Evolutionary conservation across 768 basidiomycete species (phyloP).

Genomic region (Brasilioporus rufonigricans): DNA sequence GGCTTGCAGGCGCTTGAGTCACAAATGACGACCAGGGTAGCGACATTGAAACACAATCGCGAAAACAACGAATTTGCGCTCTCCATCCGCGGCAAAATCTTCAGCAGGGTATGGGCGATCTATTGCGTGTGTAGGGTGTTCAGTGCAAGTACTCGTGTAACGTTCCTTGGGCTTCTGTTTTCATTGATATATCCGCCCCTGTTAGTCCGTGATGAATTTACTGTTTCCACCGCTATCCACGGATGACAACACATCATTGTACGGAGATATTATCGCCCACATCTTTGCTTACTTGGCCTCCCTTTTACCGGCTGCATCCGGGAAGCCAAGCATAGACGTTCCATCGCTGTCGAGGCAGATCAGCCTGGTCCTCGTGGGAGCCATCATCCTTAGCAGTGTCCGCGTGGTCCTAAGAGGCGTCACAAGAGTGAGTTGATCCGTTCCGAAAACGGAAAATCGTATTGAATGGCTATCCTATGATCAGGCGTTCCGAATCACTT

Average conservation of each 20-base stretch:
- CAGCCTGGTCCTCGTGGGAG: conserved; percentile 70
- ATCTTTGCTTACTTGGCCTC: conserved; percentile 40
- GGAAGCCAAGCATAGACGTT: conserved; percentile 32
- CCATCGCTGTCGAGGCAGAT: conserved; percentile 49
- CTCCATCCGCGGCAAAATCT: conserved; percentile 54
- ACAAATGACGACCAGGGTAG: conserved; percentile 61
- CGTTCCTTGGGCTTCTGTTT: conserved; percentile 4
- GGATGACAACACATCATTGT: conserved; percentile 42
- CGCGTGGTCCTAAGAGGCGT: conserved; percentile 68
- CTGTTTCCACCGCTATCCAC: conserved; percentile 29
- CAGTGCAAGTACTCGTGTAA: conserved; percentile 44
- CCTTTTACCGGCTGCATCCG: conserved; percentile 34
- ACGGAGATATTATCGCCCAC: conserved; percentile 42
- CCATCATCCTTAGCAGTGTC: conserved; percentile 73
- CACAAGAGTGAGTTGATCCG: conserved; percentile 44
- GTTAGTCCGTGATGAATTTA: conserved; percentile 34
- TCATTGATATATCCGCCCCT: conserved; percentile 15
- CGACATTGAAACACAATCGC: conserved; percentile 46
- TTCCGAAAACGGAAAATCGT: background rate
- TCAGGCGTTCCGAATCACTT: conserved; percentile 62
- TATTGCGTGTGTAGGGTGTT: conserved; percentile 66
- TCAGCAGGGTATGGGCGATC: conserved; percentile 55
- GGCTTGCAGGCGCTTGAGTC: conserved; percentile 68
- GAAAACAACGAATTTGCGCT: conserved; percentile 47
- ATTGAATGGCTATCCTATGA: background rate